phyloP scores from a whole-genome alignment of 2,329 filamentous ascomycete species.

The Hypomyces rosellus region DNA sequence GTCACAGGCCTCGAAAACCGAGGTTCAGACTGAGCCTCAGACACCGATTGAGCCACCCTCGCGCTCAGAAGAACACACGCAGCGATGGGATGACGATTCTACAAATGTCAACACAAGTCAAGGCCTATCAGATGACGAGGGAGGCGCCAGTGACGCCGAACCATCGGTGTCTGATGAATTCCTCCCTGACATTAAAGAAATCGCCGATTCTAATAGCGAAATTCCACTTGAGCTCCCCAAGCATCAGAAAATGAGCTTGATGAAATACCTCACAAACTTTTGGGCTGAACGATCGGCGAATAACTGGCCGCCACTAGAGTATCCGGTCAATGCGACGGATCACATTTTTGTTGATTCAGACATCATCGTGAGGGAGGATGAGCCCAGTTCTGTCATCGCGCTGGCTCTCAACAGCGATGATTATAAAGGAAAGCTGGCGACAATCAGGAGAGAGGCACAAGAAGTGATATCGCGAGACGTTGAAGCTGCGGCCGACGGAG shows the following conservation, averaged over 20 bases:
- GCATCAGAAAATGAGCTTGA: constrained; percentile 85
- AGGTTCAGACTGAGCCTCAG: constrained; percentile 13
- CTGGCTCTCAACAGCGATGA: constrained; percentile 84
- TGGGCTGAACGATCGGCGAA: constrained; percentile 97
- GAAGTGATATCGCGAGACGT: constrained; percentile 33
- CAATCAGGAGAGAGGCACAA: constrained; percentile 52
- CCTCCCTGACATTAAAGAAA: constrained; percentile 54
- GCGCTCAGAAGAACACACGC: constrained; percentile 18
- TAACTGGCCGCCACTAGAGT: constrained; percentile 87
- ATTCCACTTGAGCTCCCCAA: constrained; percentile 73
- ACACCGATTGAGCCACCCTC: constrained; percentile 19
- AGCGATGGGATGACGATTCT: constrained; percentile 22
- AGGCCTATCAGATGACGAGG: constrained; percentile 64
- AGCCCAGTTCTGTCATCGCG: constrained; percentile 92
- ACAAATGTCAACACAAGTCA: constrained; percentile 32
- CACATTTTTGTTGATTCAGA: constrained; percentile 97
- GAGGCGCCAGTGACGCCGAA: constrained; percentile 64
- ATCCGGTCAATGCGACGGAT: constrained; percentile 79
- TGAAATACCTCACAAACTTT: constrained; percentile 95
- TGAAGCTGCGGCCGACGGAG: constrained; percentile 22
- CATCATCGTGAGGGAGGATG: constrained; percentile 94
- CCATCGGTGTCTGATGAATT: constrained; percentile 63
- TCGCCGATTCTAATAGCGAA: constrained; percentile 56
- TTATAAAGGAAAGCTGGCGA: constrained; percentile 72
- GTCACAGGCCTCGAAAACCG: constrained; percentile 16